Conservation (phyloP, 176 grass and related monocot species). For the Hordeum marinum region DNA sequence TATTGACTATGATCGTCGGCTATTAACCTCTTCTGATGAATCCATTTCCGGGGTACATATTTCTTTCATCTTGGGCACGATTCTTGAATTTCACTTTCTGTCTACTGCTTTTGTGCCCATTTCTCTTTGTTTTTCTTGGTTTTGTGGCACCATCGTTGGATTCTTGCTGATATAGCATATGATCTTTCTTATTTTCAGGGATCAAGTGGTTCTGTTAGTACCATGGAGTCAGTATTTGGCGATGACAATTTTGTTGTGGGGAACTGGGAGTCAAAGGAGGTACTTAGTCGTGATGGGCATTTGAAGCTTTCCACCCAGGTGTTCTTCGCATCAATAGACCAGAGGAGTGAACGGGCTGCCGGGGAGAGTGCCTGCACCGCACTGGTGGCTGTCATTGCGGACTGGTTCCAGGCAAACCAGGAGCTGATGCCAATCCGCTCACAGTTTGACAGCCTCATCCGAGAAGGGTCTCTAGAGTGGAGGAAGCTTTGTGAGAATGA, state of each 20-base stretch:
- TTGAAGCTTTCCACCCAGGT: slow-evolving; percentile 67
- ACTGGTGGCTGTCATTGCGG: slow-evolving; percentile 81
- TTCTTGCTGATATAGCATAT: slow-evolving; percentile 18
- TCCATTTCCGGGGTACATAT: slow-evolving; percentile 52
- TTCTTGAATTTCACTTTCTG: background rate
- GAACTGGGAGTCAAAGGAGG: slow-evolving; percentile 67
- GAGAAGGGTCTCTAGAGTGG: slow-evolving; percentile 91
- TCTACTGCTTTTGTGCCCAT: background rate
- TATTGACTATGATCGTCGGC: slow-evolving; percentile 85
- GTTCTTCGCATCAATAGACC: slow-evolving; percentile 96
- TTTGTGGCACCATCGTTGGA: background rate
- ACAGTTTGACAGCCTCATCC: slow-evolving; percentile 84
- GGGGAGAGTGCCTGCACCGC: slow-evolving; percentile 94
- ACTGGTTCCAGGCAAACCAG: slow-evolving; percentile 82
- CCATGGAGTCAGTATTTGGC: slow-evolving; percentile 68
- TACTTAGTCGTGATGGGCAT: slow-evolving; percentile 80
- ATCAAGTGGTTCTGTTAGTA: slow-evolving; percentile 41
- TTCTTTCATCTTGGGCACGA: background rate
- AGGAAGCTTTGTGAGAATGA: slow-evolving; percentile 85
- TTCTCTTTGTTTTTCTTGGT: background rate
- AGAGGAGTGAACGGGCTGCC: slow-evolving; percentile 79
- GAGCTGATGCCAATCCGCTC: slow-evolving; percentile 80
- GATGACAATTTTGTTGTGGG: slow-evolving; percentile 91
- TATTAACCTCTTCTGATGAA: slow-evolving; percentile 72
- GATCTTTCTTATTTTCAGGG: slow-evolving; percentile 47